Base-by-base conservation (phyloP, 2,329 filamentous ascomycete species). In the Sordariomycetes sp. region DNA sequence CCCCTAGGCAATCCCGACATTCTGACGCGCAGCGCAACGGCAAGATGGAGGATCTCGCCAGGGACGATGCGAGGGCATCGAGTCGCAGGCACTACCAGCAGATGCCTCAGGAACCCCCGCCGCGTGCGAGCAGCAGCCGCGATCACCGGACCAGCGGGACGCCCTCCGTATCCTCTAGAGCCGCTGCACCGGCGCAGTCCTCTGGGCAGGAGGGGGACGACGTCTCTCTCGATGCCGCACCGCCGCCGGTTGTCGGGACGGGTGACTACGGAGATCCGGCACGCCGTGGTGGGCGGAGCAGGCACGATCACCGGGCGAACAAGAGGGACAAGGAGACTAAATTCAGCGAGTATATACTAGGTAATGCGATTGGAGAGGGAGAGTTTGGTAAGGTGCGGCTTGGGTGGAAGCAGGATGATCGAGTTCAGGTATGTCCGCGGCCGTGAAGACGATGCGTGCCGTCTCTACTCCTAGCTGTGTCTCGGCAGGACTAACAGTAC, bases 341-440 rank as follows among this genome's bases (percentile, higher is more conserved):
- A 62, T 97, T 99, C 68, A 92, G 92, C 60, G 90, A 96, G 61
- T 99, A 97, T 70, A 90, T 95, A 60, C 79, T 99, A 3, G 94
- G 94, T 39, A 92, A 96, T 69, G 97, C 92, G 2, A 86, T 99
- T 54, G 94, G 94, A 54, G 94, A 99, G 74, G 94, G 94, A 61
- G 94, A 99, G 71, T 99, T 99, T 69, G 94, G 94, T 62, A 99
- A 99, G 69, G 94, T 99, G 65, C 97, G 96, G 72, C 84, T 97
- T 66, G 94, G 94, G 28, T 99, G 94, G 94, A 97, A 96, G 71
- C 88, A 90, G 68, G 91, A 95, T 70, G 91, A 90, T 60, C 91
- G 86, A 62, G 87, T 95, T 54, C 86, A 92, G 75, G 84, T 86
- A 73, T 63, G 71, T 61, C 20, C 13, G 8, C n/a, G 2, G 20